Percentiles rank a stretch among this genome's conserved stretches.
Evolutionary conservation across 139 green algal genomes (phyloP).

Genomic region (Chlamydomonas eustigma): DNA sequence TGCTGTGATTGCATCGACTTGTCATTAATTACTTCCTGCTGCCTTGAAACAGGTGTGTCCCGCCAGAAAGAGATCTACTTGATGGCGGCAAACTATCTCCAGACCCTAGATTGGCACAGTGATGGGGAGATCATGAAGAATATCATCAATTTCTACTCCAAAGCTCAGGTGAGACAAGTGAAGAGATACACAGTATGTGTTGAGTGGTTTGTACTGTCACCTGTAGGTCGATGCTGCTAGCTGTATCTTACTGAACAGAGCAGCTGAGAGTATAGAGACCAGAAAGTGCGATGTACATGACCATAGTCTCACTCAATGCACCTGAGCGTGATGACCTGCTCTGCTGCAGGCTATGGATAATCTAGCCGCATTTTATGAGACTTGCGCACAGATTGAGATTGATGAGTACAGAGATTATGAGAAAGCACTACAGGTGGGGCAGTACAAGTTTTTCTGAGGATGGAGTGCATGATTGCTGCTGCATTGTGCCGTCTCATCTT

Average conservation of each 20-base stretch:
- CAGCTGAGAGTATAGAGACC: too few relatives aligned
- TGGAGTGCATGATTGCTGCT: too few relatives aligned
- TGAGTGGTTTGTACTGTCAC: too few relatives aligned
- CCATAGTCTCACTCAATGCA: too few relatives aligned
- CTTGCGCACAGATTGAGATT: conserved; percentile 77
- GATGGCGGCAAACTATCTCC: conserved; percentile 77
- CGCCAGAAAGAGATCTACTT: conserved; percentile 72
- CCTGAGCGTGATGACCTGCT: background rate
- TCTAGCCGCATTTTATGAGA: conserved; percentile 75
- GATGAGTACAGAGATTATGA: conserved; percentile 77
- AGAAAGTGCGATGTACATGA: too few relatives aligned
- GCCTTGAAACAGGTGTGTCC: conserved; percentile 49
- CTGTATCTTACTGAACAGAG: too few relatives aligned
- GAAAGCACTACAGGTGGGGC: conserved; percentile 60
- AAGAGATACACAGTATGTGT: too few relatives aligned
- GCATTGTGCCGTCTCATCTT: too few relatives aligned
- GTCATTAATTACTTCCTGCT: background rate
- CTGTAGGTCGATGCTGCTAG: too few relatives aligned
- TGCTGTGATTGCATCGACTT: conserved; percentile 28
- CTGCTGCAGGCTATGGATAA: conserved; percentile 42
- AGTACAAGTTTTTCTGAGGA: background rate
- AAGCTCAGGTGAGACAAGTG: conserved; percentile 42
- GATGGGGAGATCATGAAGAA: conserved; percentile 67
- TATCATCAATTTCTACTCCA: conserved; percentile 80
- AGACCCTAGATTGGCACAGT: conserved; percentile 74